Evolutionary conservation across 177 flowering plant species (phyloP), one percentile per base, ranked within the genome.

Genomic region (Tripterygium wilfordii): DNA sequence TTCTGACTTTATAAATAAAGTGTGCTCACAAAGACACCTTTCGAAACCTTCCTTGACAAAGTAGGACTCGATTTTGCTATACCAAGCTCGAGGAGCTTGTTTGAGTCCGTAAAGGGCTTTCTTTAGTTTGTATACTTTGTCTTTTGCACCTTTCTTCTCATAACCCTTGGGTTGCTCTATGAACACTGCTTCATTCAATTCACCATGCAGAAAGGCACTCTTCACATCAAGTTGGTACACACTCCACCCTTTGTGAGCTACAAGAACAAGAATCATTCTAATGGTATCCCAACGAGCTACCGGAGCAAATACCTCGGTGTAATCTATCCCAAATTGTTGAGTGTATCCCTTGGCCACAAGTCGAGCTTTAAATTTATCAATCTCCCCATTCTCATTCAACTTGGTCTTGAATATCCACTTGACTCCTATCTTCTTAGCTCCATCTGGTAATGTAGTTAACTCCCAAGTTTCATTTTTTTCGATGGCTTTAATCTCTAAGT

Each of bases 91-190:
- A 2, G 46, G 30, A 20, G 46, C 46, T n/a, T n/a, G n/a, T n/a
- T n/a, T n/a, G n/a, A n/a, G n/a, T n/a, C n/a, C n/a, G n/a, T n/a
- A n/a, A n/a, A n/a, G n/a, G n/a, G n/a, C n/a, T n/a, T n/a, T n/a
- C n/a, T n/a, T n/a, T n/a, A n/a, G n/a, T n/a, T n/a, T 42, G 17
- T 36, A 50, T 6, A 50, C 33, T 50, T 50, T 50, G 1, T 50
- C n/a, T 0, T 24, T 50, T 35, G 18, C 8, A 14, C 44, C 35
- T 25, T 36, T 22, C 1, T 19, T 17, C 26, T 28, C 40, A 48
- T 48, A 48, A 7, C 37, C 27, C 1, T 1, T 1, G 1, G 51
- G 40, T 33, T 48, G 51, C 2, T 48, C 39, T 1, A 33, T 17
- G 21, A 18, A 48, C 2, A 32, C n/a, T 26, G 16, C n/a, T 14